phyloP scores from a whole-genome alignment of 2,329 filamentous ascomycete genomes.

The Ophiocordyceps camponoti-floridani region DNA sequence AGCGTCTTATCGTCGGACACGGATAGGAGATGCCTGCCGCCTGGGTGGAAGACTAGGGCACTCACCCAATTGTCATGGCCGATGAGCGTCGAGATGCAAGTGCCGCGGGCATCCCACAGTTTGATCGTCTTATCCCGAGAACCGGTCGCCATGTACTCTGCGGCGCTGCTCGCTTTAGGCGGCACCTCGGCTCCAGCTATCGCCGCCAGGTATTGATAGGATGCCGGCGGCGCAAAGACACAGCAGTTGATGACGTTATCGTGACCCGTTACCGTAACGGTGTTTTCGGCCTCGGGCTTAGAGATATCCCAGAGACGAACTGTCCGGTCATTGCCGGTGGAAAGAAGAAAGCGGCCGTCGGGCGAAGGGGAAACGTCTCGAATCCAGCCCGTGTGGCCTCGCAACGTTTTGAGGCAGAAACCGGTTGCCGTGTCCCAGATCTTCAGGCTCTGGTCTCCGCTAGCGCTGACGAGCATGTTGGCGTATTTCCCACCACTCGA shows the following conservation, averaged over 20 bases:
- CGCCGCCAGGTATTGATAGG: constrained; percentile 60
- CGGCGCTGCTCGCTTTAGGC: constrained; percentile 72
- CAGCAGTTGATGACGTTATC: constrained; percentile 78
- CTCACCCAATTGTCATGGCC: constrained; percentile 95
- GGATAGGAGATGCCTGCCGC: constrained; percentile 76
- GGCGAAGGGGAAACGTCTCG: constrained; percentile 68
- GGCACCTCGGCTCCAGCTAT: constrained; percentile 59
- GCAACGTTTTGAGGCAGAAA: constrained; percentile 72
- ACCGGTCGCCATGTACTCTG: constrained; percentile 81
- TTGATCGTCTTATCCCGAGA: constrained; percentile 81
- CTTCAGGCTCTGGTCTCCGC: constrained; percentile 63
- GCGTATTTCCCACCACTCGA: constrained; percentile 63
- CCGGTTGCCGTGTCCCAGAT: constrained; percentile 89
- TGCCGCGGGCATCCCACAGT: constrained; percentile 75
- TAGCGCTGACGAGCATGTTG: constrained; percentile 71
- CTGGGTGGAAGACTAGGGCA: constrained; percentile 72
- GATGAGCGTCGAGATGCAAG: constrained; percentile 63
- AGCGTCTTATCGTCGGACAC: constrained; percentile 83
- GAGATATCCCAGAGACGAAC: constrained; percentile 71
- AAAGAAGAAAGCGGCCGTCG: constrained; percentile 68
- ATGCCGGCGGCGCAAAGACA: constrained; percentile 60
- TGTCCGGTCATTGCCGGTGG: constrained; percentile 65
- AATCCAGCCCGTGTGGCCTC: constrained; percentile 75
- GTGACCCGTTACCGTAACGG: constrained; percentile 64
- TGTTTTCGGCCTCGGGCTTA: constrained; percentile 43